phyloP scores from a whole-genome alignment of 2,329 filamentous ascomycete species.

The Lojkania enalia region DNA sequence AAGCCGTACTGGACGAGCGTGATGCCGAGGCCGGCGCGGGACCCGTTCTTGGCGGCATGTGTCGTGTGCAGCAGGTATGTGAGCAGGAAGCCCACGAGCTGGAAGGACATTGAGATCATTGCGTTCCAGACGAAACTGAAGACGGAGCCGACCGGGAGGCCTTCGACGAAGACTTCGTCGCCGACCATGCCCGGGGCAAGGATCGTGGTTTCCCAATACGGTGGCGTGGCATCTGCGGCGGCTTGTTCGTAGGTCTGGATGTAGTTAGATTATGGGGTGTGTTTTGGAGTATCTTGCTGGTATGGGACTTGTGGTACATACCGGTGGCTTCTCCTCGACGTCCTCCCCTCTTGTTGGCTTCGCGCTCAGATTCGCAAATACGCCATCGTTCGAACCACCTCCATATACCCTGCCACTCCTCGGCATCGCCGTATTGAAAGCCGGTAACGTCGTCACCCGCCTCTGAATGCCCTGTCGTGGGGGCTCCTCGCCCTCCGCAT shows the following conservation, averaged over 20 bases:
- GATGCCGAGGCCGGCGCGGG: conserved; percentile 88
- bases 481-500: conserved; percentile 23
- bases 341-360: conserved; percentile 82
- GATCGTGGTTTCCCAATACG: conserved; percentile 99
- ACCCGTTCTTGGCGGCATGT: conserved; percentile 97
- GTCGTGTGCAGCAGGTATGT: conserved; percentile 98
- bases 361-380: conserved; percentile 92
- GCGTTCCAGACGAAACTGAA: conserved; percentile 90
- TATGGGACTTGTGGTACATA: conserved; percentile 56
- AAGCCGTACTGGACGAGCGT: conserved; percentile 97
- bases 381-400: conserved; percentile 79
- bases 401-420: conserved; percentile 63
- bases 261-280: conserved; percentile 1
- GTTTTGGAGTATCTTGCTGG: neutral
- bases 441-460: conserved; percentile 58
- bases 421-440: conserved; percentile 48
- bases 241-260: conserved; percentile 95
- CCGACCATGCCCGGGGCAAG: conserved; percentile 87
- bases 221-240: conserved; percentile 90
- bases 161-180: conserved; percentile 96
- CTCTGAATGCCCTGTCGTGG: conserved; percentile 48
- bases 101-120: conserved; percentile 96
- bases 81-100: conserved; percentile 93
- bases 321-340: conserved; percentile 89
- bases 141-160: conserved; percentile 85